phyloP scores from a whole-genome alignment of 352 stramenopile genomes.

The Phytophthora idaei region DNA sequence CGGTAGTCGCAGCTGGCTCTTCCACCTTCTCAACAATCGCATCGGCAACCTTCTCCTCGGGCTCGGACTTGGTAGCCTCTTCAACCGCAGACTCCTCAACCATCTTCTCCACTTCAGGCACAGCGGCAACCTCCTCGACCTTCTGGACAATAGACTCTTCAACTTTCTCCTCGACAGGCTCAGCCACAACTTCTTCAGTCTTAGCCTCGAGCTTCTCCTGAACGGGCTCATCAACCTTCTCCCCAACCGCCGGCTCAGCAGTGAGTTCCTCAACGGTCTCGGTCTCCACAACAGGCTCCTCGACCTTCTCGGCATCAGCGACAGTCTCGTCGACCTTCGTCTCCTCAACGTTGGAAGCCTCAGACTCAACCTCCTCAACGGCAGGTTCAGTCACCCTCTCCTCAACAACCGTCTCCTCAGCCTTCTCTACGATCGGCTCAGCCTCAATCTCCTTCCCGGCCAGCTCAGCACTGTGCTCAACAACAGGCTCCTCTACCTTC shows the following conservation, averaged over 20 bases:
- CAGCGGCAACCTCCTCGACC: neutral
- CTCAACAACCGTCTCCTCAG: neutral
- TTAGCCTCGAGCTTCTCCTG: neutral
- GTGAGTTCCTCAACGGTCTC: neutral
- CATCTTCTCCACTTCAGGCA: neutral
- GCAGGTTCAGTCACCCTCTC: constrained; percentile 1
- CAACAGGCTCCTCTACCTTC: constrained; percentile 3
- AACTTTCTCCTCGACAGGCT: constrained; percentile 10
- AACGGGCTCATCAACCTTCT: neutral
- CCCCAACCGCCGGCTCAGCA: neutral
- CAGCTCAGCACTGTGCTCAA: neutral
- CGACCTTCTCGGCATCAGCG: neutral
- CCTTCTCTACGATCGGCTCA: constrained; percentile 1
- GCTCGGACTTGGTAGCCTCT: neutral
- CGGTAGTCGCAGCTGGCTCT: constrained; percentile 15
- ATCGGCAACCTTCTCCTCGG: constrained; percentile 2
- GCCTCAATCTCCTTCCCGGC: neutral
- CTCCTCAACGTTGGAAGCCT: neutral
- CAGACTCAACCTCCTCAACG: neutral
- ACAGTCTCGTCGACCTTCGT: neutral
- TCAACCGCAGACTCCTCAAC: neutral
- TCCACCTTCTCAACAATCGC: constrained; percentile 10
- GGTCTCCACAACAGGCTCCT: neutral
- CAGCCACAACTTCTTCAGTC: neutral
- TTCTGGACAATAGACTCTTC: neutral